Percentiles rank a stretch among this genome's conserved stretches.
These are phyloP conservation scores for Plasmodium malariae DNA, from an alignment of 169 alveolate species.

Conservation along the genomic window DNA sequence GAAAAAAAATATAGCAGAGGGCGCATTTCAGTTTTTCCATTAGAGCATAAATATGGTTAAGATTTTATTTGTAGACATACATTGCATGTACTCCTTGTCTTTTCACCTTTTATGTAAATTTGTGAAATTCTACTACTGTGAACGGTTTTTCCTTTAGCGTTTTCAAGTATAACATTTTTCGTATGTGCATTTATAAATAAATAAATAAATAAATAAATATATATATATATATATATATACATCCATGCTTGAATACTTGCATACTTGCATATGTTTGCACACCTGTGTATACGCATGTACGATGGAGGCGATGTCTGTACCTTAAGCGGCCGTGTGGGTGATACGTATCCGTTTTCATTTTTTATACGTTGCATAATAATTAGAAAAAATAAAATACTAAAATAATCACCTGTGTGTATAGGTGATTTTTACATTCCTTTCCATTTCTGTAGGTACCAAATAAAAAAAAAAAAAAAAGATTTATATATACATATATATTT, in stretches of 20 bases:
- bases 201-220: not conserved
- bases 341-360: slow-evolving; percentile 2
- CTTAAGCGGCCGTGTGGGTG: too few relatives aligned
- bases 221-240: too few relatives aligned
- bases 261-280: not conserved
- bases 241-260: not conserved
- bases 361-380: not conserved
- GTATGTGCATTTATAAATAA: not conserved
- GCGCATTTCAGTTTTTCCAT: not conserved
- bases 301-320: not conserved
- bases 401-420: not conserved
- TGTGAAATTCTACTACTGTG: not conserved
- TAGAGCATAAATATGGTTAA: not conserved
- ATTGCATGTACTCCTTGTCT: slow-evolving; percentile 13
- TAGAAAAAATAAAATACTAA: not conserved
- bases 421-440: not conserved
- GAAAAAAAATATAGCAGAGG: not conserved
- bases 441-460: not conserved
- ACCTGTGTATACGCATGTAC: not conserved
- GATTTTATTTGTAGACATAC: slow-evolving; percentile 20
- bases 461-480: not conserved
- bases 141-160: not conserved
- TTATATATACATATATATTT: not conserved
- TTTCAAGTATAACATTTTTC: not conserved
- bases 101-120: slow-evolving; percentile 35